Conservation (phyloP, 805 yeast genomes). For the Cyberlindnera galapagoensis region DNA sequence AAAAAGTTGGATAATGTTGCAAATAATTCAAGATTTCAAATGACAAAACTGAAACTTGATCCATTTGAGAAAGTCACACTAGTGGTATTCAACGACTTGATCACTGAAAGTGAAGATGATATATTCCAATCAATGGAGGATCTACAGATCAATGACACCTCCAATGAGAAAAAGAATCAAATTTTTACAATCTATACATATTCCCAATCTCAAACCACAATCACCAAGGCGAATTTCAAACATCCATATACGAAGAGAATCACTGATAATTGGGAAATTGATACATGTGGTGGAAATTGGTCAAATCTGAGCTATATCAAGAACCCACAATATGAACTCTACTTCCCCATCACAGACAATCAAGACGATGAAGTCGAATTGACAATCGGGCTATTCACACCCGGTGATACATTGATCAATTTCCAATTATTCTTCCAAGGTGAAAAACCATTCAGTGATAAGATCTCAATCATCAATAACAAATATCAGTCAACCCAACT, state of each 20-base stretch:
- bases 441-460: slow-evolving; percentile 26
- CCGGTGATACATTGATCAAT: slow-evolving; percentile 29
- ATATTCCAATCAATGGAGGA: too few species aligned
- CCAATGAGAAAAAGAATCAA: slow-evolving; percentile 1
- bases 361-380: slow-evolving; percentile 18
- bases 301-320: slow-evolving; percentile 35
- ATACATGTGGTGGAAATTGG: slow-evolving; percentile 51
- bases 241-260: slow-evolving; percentile 19
- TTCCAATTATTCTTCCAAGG: slow-evolving; percentile 38
- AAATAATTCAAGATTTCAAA: slow-evolving; percentile 33
- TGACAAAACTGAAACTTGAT: slow-evolving; percentile 27
- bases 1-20: slow-evolving; percentile 14
- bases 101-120: too few species aligned
- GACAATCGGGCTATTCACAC: slow-evolving; percentile 19
- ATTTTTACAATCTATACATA: slow-evolving; percentile 20
- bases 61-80: slow-evolving; percentile 27
- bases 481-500: slow-evolving; percentile 27
- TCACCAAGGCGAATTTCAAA: slow-evolving; percentile 29
- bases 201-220: slow-evolving; percentile 6
- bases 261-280: slow-evolving; percentile 39
- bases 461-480: slow-evolving; percentile 28
- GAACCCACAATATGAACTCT: slow-evolving; percentile 49
- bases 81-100: slow-evolving; percentile 15
- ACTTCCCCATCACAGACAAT: slow-evolving; percentile 20
- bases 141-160: too few species aligned